Evolutionary conservation across 768 basidiomycete species (phyloP).

Genomic region (Hortiboletus flavorubellus): DNA sequence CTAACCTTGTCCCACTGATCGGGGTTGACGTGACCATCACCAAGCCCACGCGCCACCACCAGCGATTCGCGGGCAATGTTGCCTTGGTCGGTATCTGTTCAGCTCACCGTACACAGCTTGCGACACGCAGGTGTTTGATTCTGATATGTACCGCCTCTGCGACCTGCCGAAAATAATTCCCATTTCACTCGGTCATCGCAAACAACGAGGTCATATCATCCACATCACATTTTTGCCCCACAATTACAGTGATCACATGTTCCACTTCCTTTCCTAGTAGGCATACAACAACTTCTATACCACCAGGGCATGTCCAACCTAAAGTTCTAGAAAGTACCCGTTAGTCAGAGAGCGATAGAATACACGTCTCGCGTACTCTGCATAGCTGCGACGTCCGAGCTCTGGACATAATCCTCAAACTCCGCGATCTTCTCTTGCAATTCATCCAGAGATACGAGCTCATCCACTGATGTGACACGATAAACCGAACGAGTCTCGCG

Average conservation of each 20-base stretch:
- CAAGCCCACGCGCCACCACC: conserved; percentile 2
- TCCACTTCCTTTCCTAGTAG: conserved; percentile 3
- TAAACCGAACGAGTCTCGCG: background rate
- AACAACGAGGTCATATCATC: background rate
- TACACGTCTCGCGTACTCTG: conserved; percentile 54
- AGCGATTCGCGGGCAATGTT: conserved; percentile 8
- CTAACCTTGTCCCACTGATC: conserved; percentile 34
- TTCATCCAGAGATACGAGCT: conserved; percentile 88
- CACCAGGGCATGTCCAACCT: background rate
- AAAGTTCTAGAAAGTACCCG: conserved; percentile 20
- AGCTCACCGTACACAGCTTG: conserved; percentile 22
- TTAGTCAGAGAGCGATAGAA: background rate
- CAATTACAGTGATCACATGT: conserved; percentile 7
- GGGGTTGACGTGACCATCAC: conserved; percentile 12
- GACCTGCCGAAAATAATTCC: background rate
- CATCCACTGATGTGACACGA: conserved; percentile 67
- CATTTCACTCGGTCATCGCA: too few species aligned
- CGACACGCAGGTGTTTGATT: background rate
- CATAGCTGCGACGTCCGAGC: conserved; percentile 90
- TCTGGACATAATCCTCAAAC: conserved; percentile 88
- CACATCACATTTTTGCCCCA: background rate
- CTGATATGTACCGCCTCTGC: background rate
- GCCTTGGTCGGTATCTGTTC: conserved; percentile 8
- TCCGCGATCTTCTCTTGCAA: conserved; percentile 88
- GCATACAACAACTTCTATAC: conserved; percentile 4